A percentile compares a stretch with the other conserved stretches of the same genome.
Evolutionary conservation across 441 rosid genomes (phyloP).

Genomic region (Populus hybrid): DNA sequence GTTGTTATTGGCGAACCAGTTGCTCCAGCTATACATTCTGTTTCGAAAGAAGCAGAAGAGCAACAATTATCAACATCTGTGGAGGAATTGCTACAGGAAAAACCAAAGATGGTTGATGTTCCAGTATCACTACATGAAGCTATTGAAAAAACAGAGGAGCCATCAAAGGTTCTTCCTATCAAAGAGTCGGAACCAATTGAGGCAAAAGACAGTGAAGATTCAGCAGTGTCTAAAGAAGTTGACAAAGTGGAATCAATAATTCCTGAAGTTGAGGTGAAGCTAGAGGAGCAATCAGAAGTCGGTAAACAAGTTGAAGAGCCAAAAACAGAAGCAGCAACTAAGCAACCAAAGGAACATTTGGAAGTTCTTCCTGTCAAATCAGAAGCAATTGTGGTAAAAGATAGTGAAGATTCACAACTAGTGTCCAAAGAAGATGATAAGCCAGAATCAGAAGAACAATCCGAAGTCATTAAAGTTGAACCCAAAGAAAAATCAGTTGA

Average conservation of each 20-base stretch:
- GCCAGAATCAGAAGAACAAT: background rate
- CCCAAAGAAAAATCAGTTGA: background rate
- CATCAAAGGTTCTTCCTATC: background rate
- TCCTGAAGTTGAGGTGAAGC: background rate
- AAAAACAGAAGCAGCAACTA: background rate
- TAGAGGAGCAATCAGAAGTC: background rate
- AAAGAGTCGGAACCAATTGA: background rate
- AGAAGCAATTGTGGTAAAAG: background rate
- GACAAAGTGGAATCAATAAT: background rate
- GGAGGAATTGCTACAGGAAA: background rate
- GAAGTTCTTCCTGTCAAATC: conserved; percentile 1
- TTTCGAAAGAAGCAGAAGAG: background rate
- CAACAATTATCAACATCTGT: background rate
- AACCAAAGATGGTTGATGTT: background rate
- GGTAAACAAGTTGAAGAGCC: background rate
- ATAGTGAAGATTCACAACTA: background rate
- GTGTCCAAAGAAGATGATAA: background rate
- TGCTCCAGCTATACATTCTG: background rate
- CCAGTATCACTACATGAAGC: background rate
- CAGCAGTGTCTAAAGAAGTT: background rate
- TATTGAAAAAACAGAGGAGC: conserved; percentile 21
- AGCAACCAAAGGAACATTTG: background rate
- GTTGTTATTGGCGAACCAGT: background rate
- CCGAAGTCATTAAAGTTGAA: conserved; percentile 2
- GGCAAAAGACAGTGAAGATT: background rate